Evolutionary conservation across 768 basidiomycete genomes (phyloP).

Genomic region (Saitozyma sp.): DNA sequence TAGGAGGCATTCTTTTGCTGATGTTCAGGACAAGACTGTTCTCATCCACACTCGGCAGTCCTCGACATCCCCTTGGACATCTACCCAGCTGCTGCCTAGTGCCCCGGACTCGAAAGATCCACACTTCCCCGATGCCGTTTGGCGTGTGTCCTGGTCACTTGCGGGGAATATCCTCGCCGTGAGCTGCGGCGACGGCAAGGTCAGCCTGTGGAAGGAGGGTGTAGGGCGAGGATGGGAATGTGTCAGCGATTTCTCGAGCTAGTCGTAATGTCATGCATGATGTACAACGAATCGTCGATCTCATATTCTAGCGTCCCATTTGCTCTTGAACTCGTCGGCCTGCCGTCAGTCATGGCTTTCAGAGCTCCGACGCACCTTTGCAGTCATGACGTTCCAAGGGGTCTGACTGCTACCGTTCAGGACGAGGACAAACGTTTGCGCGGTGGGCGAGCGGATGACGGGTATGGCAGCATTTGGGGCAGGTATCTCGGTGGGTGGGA

Average conservation of each 20-base stretch:
- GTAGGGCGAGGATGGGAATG: constrained; percentile 94
- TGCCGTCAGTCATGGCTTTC: background rate
- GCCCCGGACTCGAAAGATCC: constrained; percentile 59
- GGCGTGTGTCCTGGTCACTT: constrained; percentile 98
- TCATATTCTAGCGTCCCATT: background rate
- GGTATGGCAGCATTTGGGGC: constrained; percentile 17
- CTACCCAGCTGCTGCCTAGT: constrained; percentile 52
- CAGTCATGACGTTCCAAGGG: constrained; percentile 24
- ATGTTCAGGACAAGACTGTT: constrained; percentile 50
- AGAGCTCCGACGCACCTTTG: constrained; percentile 23
- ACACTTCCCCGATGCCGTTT: constrained; percentile 95
- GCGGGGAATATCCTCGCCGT: constrained; percentile 95
- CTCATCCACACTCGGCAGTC: constrained; percentile 50
- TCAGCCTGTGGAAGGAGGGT: constrained; percentile 98
- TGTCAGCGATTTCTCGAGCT: constrained; percentile 91
- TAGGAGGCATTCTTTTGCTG: background rate
- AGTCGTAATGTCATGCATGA: constrained; percentile 30
- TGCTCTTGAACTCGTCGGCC: constrained; percentile 16
- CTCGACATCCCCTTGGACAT: constrained; percentile 47
- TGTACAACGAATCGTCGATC: constrained; percentile 1
- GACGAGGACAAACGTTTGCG: constrained; percentile 27
- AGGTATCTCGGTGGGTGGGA: constrained; percentile 17
- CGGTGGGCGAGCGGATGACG: constrained; percentile 10
- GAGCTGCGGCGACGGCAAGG: constrained; percentile 96
- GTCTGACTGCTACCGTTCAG: constrained; percentile 27